Percentiles rank a stretch among this genome's conserved stretches.
phyloP scores from a whole-genome alignment of 495 filamentous ascomycete genomes.

The Penicillium dipodomyicola region DNA sequence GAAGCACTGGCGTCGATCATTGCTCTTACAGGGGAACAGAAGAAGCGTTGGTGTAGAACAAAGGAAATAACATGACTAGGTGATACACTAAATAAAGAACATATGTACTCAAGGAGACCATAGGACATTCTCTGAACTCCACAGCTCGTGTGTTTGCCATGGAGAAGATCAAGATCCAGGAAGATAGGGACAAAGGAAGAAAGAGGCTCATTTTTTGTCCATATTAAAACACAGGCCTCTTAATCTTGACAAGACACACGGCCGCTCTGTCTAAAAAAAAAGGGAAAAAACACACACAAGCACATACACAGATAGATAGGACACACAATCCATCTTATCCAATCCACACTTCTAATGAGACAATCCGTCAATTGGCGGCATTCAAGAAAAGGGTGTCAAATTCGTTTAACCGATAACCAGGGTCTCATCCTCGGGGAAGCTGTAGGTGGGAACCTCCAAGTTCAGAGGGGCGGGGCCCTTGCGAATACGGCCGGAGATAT shows the following conservation, averaged over 20 bases:
- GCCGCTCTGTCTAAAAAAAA: constrained; percentile 45
- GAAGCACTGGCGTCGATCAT: neutral
- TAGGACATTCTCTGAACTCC: constrained; percentile 15
- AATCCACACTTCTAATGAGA: constrained; percentile 23
- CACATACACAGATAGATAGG: constrained; percentile 34
- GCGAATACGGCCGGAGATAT: constrained; percentile 95
- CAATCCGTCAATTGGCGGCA: constrained; percentile 9
- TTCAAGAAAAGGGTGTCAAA: constrained; percentile 14
- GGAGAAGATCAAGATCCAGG: constrained; percentile 7
- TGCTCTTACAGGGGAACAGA: neutral
- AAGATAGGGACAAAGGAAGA: constrained; percentile 25
- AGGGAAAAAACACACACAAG: constrained; percentile 28
- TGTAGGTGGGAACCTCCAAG: constrained; percentile 90
- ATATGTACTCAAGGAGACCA: constrained; percentile 33
- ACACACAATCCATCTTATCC: constrained; percentile 19
- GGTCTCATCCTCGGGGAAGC: constrained; percentile 75
- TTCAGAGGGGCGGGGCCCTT: constrained; percentile 96
- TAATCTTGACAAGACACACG: constrained; percentile 46
- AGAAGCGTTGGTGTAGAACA: constrained; percentile 17
- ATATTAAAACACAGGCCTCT: constrained; percentile 50
- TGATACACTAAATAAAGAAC: constrained; percentile 36
- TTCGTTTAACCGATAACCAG: constrained; percentile 71
- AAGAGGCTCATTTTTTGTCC: constrained; percentile 45
- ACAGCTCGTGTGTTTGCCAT: constrained; percentile 3
- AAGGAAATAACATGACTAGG: constrained; percentile 36